Base-by-base conservation (phyloP, 805 yeast genomes). In the Cyberlindnera subsufficiens region DNA sequence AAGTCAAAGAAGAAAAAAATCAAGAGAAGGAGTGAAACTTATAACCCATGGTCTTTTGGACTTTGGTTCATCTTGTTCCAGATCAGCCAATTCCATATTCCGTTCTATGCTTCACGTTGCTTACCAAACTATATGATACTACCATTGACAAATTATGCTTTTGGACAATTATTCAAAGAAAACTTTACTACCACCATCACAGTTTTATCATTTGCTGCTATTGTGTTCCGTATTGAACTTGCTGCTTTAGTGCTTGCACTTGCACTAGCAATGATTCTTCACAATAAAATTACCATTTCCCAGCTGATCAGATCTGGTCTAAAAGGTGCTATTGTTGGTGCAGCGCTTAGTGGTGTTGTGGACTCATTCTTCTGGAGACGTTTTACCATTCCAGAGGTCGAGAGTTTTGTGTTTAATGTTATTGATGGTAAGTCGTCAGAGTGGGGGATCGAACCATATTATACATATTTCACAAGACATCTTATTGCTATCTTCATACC, bases 361-460 rank as follows among this genome's bases (percentile, higher is more conserved):
- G 98, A 91, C 60, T 76, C 91, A 1, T 77, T 74, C 56, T 86
- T 88, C 61, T 91, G 97, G 97, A 54, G 60, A 13, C 52, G 50
- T 61, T 56, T 55, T 43, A 62, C 76, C n/a, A 60, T 86, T 29
- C 97, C 98, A 0, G 97, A 90, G 61, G 42, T 86, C 2, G 74
- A 73, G 39, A 77, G 91, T 0, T 81, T 90, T 54, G 39, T 77
- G 13, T 90, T 77, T 66, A 91, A 91, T 60, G 84, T 86, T 2
- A 45, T 89, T n/a, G 61, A 75, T 9, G 95, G 95, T 2, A 77
- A 85, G 33, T 71, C 95, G 1, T 60, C 74, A 2, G 69, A 78
- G 14, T 91, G 97, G 97, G 98, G 97, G 0, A 72, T 72, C 1
- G 90, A 86, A 59, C 95, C 98, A 5, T 74, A 72, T 53, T 47